Conservation (phyloP, 2,329 filamentous ascomycete genomes). For the Colletotrichum magnum region DNA sequence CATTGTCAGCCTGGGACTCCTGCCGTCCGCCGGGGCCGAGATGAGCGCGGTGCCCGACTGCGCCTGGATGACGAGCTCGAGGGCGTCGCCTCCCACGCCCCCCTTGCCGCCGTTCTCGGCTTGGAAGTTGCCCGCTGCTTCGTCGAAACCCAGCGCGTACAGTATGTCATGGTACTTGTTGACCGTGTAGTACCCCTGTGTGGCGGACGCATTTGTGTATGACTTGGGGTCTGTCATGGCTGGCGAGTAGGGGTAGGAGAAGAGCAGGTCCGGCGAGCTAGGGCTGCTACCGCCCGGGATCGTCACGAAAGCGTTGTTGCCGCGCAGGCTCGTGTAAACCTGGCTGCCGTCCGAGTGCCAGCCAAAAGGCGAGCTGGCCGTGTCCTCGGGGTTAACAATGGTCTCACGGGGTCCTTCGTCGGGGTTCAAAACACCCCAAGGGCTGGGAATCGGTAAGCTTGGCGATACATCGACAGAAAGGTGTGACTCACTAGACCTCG, state of each 20-base stretch:
- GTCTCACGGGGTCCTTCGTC: neutral
- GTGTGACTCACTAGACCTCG: conserved; percentile 62
- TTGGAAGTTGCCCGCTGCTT: conserved; percentile 73
- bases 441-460: neutral
- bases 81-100: conserved; percentile 65
- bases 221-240: conserved; percentile 50
- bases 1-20: neutral
- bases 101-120: conserved; percentile 68
- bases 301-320: conserved; percentile 68
- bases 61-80: conserved; percentile 67
- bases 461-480: neutral
- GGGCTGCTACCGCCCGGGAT: neutral
- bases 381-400: neutral
- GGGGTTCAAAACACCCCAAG: neutral
- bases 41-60: conserved; percentile 43
- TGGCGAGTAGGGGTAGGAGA: conserved; percentile 58
- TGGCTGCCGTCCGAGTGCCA: conserved; percentile 65
- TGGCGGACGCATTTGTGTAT: conserved; percentile 69
- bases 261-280: conserved; percentile 52
- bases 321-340: conserved; percentile 66
- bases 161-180: conserved; percentile 73
- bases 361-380: conserved; percentile 60
- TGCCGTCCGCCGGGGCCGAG: neutral
- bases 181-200: conserved; percentile 73
- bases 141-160: conserved; percentile 70